phyloP scores from a whole-genome alignment of 805 yeast species.

The Candida mattraensis region DNA sequence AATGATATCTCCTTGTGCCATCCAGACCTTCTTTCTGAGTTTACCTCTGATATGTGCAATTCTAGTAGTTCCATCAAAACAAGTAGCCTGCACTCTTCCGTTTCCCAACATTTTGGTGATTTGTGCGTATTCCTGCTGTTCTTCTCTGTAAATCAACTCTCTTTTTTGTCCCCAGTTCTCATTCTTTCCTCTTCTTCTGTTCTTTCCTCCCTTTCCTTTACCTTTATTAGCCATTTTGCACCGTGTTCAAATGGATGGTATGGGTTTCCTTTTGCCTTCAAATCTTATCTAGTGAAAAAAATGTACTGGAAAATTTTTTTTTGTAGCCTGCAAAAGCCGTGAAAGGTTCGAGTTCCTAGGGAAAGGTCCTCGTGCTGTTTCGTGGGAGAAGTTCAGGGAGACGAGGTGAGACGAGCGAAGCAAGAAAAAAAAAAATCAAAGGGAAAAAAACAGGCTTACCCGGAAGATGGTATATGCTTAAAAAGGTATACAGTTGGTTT shows the following conservation, averaged over 20 bases:
- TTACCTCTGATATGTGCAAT: conserved; percentile 99
- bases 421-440: too few species aligned
- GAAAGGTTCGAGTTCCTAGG: conserved; percentile 1
- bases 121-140: conserved; percentile 98
- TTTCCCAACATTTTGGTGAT: conserved; percentile 98
- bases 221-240: conserved; percentile 53
- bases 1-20: conserved; percentile 97
- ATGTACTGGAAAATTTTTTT: conserved; percentile 10
- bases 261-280: neutral
- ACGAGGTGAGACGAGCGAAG: too few species aligned
- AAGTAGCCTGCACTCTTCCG: conserved; percentile 92
- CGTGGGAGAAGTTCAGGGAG: too few species aligned
- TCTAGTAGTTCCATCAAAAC: conserved; percentile 93
- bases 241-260: neutral
- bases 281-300: conserved; percentile 2
- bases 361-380: too few species aligned
- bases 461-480: conserved; percentile 7
- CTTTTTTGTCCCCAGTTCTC: conserved; percentile 89
- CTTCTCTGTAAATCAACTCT: conserved; percentile 88
- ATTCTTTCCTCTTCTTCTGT: conserved; percentile 98
- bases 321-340: conserved; percentile 6
- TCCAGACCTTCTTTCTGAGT: conserved; percentile 99
- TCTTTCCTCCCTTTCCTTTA: conserved; percentile 71
- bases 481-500: conserved; percentile 1
- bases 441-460: conserved; percentile 4